phyloP scores from a whole-genome alignment of 1,284 basidiomycete species.

The Caloboletus firmus region DNA sequence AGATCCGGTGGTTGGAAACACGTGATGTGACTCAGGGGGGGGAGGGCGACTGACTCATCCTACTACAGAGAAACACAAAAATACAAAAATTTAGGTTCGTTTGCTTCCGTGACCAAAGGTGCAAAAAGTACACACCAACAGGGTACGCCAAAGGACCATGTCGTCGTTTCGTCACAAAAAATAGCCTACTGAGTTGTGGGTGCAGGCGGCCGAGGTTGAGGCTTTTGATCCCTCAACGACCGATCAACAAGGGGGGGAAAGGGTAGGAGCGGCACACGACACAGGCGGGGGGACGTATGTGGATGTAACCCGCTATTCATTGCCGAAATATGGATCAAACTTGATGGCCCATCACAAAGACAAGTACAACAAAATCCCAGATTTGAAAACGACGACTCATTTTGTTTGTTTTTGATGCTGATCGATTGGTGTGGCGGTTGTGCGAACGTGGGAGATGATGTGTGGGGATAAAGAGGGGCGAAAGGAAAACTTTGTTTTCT shows the following conservation, averaged over 20 bases:
- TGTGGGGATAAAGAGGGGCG: not conserved
- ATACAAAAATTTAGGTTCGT: too few species aligned
- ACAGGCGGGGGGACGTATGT: not conserved
- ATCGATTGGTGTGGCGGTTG: constrained; percentile 9
- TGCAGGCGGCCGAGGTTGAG: not conserved
- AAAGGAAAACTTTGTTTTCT: too few species aligned
- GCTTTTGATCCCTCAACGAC: not conserved
- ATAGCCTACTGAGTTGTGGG: not conserved
- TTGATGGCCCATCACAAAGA: not conserved
- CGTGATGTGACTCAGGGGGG: not conserved
- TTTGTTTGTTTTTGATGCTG: not conserved
- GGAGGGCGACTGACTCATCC: not conserved
- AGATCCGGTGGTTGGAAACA: not conserved
- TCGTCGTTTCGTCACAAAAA: not conserved
- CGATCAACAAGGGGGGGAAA: not conserved
- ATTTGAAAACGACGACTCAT: not conserved
- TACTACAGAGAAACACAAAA: not conserved
- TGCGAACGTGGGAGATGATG: constrained; percentile 12
- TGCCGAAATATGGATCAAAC: not conserved
- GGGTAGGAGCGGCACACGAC: not conserved
- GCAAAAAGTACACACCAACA: not conserved
- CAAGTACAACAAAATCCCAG: not conserved
- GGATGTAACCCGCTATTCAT: too few species aligned
- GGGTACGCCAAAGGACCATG: constrained; percentile 1
- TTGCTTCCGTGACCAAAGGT: constrained; percentile 4